These are phyloP conservation scores for Ceratobasidium sp. DNA, from an alignment of 1,284 basidiomycete species.

Conservation along the genomic window DNA sequence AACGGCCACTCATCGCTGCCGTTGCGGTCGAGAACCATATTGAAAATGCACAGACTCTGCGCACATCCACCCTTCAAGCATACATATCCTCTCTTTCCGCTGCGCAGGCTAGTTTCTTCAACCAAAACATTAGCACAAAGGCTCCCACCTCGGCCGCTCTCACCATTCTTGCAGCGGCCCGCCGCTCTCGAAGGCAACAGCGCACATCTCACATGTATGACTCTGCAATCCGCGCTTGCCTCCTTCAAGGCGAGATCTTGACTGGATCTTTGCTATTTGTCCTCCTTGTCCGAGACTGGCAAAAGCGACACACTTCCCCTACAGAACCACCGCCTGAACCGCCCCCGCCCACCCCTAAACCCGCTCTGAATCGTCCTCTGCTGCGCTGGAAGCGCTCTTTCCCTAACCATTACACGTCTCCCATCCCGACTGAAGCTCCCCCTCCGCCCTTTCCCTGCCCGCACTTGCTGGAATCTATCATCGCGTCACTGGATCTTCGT, in stretches of 20 bases:
- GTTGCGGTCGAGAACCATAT: conserved; percentile 20
- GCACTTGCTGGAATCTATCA: conserved; percentile 22
- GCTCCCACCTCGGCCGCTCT: conserved; percentile 32
- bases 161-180: conserved; percentile 39
- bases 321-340: conserved; percentile 17
- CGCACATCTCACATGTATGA: conserved; percentile 58
- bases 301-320: conserved; percentile 49
- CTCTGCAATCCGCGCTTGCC: conserved; percentile 64
- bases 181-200: conserved; percentile 38
- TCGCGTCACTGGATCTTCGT: conserved; percentile 23
- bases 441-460: conserved; percentile 13
- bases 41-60: conserved; percentile 1
- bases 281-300: conserved; percentile 68
- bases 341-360: not conserved
- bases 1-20: conserved; percentile 15
- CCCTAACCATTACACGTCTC: conserved; percentile 6
- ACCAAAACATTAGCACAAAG: conserved; percentile 13
- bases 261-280: conserved; percentile 73
- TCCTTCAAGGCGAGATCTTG: conserved; percentile 78
- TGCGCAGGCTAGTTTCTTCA: not conserved
- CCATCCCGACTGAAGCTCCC: conserved; percentile 19
- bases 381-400: conserved; percentile 19
- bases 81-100: conserved; percentile 19
- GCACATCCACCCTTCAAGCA: conserved; percentile 2
- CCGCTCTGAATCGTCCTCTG: conserved; percentile 1